Base-by-base conservation (phyloP, 352 stramenopile genomes). In the Phytopythium kandeliae region DNA sequence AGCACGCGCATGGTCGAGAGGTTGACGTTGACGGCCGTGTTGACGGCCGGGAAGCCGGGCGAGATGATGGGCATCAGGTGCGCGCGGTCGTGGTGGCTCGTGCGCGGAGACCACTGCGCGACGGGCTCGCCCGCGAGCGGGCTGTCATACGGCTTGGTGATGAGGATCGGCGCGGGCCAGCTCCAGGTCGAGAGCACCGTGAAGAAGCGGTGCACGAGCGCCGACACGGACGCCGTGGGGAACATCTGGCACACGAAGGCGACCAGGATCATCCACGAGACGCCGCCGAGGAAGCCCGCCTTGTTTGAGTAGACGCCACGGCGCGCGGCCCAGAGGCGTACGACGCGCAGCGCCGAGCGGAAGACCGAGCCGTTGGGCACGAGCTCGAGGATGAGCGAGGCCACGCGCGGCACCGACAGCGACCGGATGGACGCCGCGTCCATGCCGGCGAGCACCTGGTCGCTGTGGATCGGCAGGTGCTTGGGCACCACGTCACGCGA, bases 61-160 rank as follows among this genome's bases (percentile, higher is more conserved):
- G 85, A 93, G 55, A 95, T 85, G 55, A 95, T 93, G 34, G 82
- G 85, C 85, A 95, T 93, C 34, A 90, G 58, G 50, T 95, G 85
- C 4, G 67, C 67, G 17, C 82, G 82, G 54, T 95, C 82, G 57
- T 86, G 78, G 45, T 81, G 70, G 57, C 92, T 89, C 38, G 75
- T 68, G 16, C 73, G 63, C 10, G 85, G 85, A 53, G 72, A 74
- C 85, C 85, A 95, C 57, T 93, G 76, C 13, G 74, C n/a, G 30
- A 60, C 67, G 11, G 43, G 57, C 25, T 56, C 48, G 11, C 68
- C 68, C 28, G 65, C 70, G 4, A 33, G 21, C 10, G 62, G 63
- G 17, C 74, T 61, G 48, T 71, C 52, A 8, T 47, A 54, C n/a
- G 78, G 76, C 48, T 88, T 80, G 15, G 78, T 67, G 22, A 93